Evolutionary conservation across 371 early-diverging fungal species (phyloP), one percentile per base, ranked within the genome.

Genomic region (Actinomortierella wolfii): DNA sequence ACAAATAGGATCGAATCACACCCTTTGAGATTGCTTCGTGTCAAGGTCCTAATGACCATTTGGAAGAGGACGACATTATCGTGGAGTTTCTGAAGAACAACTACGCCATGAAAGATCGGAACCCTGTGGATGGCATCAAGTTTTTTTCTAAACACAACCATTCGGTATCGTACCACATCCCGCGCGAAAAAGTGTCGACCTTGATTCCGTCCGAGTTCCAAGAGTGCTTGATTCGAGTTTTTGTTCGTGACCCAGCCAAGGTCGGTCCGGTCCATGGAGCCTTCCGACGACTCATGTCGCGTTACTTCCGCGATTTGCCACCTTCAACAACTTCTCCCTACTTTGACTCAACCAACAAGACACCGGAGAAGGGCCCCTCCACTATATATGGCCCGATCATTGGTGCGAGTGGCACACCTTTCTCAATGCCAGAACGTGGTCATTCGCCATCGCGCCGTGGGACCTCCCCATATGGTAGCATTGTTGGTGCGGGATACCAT

Each of bases 121-220:
- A 97, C 60, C 97, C 98, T 0, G 90, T 96, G 2, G 93, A 96
- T 49, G 78, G 78, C 11, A 84, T 96, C 54, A 82, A 82, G 29
- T 96, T 97, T 58, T 96, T 82, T 73, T 86, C 86, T 8, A 92
- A 92, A 64, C 86, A 79, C 58, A 81, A 85, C 48, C 69, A 77
- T 20, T 53, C 78, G 39, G 53, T 45, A 41, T 86, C 86, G 39
- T 90, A 91, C 48, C 81, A 80, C 23, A 86, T 94, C 23, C 73
- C 84, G 1, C 85, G 84, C 61, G 84, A 89, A 39, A 80, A 90
- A 56, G 87, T 93, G 11, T 90, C 91, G 8, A 83, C 83, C 52
- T 76, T 92, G 64, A 85, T 90, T 41, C 94, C 94, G 11, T 68
- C 77, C 23, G 81, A 84, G 34, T 92, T 88, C 63, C 82, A 89